Evolutionary conservation across 2,329 filamentous ascomycete species (phyloP).

Genomic region (Colletotrichum theobromicola): DNA sequence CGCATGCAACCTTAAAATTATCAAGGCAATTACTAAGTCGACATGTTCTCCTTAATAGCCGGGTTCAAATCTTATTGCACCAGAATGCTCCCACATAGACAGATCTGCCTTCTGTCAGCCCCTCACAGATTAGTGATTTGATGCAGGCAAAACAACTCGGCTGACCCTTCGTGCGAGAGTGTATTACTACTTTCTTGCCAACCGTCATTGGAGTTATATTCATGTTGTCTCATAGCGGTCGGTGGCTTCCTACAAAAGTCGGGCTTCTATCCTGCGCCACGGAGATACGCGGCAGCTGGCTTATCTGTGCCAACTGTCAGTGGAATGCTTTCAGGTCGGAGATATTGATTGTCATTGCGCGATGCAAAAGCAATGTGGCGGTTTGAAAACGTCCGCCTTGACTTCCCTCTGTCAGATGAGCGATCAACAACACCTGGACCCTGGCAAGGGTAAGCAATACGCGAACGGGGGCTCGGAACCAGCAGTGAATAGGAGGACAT

Average conservation of each 20-base stretch:
- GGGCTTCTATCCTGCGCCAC: background rate
- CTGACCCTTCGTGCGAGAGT: fast-evolving
- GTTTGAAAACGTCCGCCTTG: background rate
- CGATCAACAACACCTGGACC: background rate
- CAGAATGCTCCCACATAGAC: background rate
- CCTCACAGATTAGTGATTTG: fast-evolving
- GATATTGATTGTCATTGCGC: too few relatives aligned
- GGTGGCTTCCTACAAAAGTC: background rate
- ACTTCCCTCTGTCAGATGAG: background rate
- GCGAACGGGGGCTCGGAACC: background rate
- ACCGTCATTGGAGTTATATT: background rate
- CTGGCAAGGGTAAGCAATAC: background rate
- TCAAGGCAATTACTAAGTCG: too few relatives aligned
- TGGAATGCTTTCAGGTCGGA: fast-evolving
- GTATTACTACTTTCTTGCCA: background rate
- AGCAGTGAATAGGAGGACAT: too few relatives aligned
- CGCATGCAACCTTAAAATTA: background rate
- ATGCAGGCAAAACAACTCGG: background rate
- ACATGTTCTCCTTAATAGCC: too few relatives aligned
- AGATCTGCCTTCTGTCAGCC: background rate
- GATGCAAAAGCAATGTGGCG: background rate
- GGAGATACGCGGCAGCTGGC: background rate
- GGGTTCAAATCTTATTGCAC: too few relatives aligned
- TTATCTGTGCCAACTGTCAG: background rate
- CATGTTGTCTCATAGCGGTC: background rate